Percentiles rank a stretch among this genome's conserved stretches.
Conservation (phyloP, 257 asterid species). For the Jasminum sambac region DNA sequence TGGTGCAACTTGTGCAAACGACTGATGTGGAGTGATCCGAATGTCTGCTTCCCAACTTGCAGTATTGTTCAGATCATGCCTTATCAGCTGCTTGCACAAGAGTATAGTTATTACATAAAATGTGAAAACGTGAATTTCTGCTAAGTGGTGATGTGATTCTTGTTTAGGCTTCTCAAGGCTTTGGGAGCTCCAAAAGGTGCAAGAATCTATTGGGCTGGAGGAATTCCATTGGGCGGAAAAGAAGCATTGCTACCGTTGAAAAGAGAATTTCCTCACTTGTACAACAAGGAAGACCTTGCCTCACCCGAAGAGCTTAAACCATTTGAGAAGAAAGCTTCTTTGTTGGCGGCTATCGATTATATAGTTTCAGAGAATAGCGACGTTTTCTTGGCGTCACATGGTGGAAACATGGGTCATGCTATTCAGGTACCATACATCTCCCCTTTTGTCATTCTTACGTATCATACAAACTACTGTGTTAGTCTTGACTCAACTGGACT, state of each 20-base stretch:
- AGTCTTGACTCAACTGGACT: no score
- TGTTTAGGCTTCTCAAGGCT: slow-evolving; percentile 78
- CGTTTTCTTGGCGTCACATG: slow-evolving; percentile 98
- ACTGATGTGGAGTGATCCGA: no score
- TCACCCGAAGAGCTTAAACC: slow-evolving; percentile 81
- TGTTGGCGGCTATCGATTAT: slow-evolving; percentile 84
- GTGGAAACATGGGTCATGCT: slow-evolving; percentile 97
- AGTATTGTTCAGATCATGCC: no score
- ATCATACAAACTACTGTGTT: no score
- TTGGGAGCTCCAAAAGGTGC: slow-evolving; percentile 77
- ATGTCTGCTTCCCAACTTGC: no score
- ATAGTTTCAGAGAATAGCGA: slow-evolving; percentile 83
- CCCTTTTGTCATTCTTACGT: neutral
- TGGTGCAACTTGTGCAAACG: no score
- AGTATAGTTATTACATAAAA: neutral
- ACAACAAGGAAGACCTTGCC: slow-evolving; percentile 88
- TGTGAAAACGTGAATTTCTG: neutral
- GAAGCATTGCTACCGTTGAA: slow-evolving; percentile 71
- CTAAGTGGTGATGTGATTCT: neutral
- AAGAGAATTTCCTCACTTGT: slow-evolving; percentile 65
- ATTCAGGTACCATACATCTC: slow-evolving; percentile 57
- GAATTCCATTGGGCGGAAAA: slow-evolving; percentile 81
- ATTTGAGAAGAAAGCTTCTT: slow-evolving; percentile 64
- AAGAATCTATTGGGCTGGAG: slow-evolving; percentile 92
- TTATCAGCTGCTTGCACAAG: no score